These are phyloP conservation scores for Prototheca wickerhamii DNA, from an alignment of 163 green algal species.

Conservation along the genomic window DNA sequence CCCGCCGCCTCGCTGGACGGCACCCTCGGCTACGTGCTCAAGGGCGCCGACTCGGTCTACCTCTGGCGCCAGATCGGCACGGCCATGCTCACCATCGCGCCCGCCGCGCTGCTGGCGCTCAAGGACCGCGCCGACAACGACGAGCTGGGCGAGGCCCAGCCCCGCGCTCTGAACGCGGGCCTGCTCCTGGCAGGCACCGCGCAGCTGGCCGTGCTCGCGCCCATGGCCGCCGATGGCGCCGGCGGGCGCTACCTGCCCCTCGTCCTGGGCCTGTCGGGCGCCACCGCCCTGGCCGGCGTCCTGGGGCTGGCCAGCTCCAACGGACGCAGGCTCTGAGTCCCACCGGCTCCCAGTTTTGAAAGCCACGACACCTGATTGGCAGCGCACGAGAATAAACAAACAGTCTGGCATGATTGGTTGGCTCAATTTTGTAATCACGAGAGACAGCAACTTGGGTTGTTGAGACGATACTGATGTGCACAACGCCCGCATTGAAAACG, in stretches of 20 bases:
- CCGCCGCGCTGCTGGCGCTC: conserved; percentile 23
- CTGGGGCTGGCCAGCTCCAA: conserved; percentile 13
- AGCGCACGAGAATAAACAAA: no score
- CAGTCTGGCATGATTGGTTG: no score
- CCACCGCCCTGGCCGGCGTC: conserved; percentile 8
- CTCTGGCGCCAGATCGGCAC: conserved; percentile 31
- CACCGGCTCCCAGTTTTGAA: no score
- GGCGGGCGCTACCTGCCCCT: conserved; percentile 8
- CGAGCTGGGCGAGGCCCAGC: conserved; percentile 4
- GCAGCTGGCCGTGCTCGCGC: conserved; percentile 18
- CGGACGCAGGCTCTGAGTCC: no score
- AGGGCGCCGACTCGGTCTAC: conserved; percentile 29
- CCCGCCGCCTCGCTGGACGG: conserved; percentile 11
- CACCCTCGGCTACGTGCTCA: conserved; percentile 23
- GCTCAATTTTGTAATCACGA: no score
- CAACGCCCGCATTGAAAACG: no score
- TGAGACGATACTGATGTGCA: no score
- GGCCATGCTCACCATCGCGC: conserved; percentile 29
- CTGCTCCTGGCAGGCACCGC: conserved; percentile 13
- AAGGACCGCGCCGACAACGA: conserved; percentile 18
- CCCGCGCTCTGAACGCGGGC: conserved; percentile 20
- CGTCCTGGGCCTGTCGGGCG: conserved; percentile 7
- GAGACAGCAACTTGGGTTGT: no score
- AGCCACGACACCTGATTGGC: no score
- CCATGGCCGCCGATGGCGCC: conserved; percentile 12